phyloP scores from a whole-genome alignment of 169 alveolate species.

The Besnoitia besnoiti region DNA sequence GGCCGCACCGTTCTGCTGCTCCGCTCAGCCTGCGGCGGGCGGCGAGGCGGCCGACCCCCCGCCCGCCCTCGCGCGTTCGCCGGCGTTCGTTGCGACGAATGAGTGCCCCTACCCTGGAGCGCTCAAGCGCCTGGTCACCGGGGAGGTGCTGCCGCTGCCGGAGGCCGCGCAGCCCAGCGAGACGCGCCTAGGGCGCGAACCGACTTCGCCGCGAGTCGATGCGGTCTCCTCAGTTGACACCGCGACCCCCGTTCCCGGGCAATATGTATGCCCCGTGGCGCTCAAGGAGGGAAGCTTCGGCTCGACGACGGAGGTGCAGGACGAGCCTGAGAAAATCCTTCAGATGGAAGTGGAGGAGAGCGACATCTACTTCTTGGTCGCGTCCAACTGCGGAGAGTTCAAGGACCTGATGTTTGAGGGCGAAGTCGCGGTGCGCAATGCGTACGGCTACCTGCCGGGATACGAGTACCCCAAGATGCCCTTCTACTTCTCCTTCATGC shows the following conservation, averaged over 20 bases:
- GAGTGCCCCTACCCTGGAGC: background rate
- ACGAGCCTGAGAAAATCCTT: background rate
- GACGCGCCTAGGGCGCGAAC: background rate
- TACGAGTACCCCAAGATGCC: conserved; percentile 12
- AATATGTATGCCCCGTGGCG: conserved; percentile 5
- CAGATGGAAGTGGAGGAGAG: background rate
- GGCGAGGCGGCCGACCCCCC: background rate
- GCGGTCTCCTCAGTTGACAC: background rate
- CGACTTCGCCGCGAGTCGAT: background rate
- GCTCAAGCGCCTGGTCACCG: background rate
- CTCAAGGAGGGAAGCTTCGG: background rate
- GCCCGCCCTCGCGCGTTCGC: background rate
- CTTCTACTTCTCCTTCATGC: background rate
- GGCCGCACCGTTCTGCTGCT: conserved; percentile 38
- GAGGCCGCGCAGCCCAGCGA: background rate
- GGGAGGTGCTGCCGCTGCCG: background rate
- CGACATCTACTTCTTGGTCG: conserved; percentile 39
- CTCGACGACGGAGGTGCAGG: background rate
- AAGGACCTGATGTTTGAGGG: conserved; percentile 2
- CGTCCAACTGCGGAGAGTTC: conserved; percentile 45
- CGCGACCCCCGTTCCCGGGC: background rate
- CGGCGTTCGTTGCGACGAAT: background rate
- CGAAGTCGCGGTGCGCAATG: conserved; percentile 11
- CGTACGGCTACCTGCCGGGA: conserved; percentile 46
- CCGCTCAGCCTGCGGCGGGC: background rate